Evolutionary conservation across 495 filamentous ascomycete genomes (phyloP).

Genomic region (Aspergillus saccharolyticus): DNA sequence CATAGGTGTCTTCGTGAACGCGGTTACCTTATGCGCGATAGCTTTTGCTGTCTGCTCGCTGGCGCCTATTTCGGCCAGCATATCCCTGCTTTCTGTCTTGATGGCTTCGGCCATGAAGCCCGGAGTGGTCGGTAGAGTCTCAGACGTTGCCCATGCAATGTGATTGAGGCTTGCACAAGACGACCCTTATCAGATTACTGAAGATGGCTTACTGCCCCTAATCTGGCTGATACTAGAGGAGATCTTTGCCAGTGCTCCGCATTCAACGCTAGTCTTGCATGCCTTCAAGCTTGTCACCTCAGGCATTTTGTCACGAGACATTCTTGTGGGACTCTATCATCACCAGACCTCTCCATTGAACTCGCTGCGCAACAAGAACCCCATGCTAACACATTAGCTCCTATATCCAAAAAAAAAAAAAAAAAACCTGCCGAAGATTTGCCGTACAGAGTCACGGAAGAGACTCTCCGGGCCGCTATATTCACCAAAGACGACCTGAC

Average conservation of each 20-base stretch:
- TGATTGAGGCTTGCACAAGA: slow-evolving; percentile 4
- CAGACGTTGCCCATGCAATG: background rate
- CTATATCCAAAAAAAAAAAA: slow-evolving; percentile 31
- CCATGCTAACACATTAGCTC: background rate
- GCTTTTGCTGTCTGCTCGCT: background rate
- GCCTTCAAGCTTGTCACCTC: slow-evolving; percentile 9
- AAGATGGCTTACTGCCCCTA: background rate
- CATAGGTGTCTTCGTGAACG: background rate
- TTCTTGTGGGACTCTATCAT: slow-evolving; percentile 14
- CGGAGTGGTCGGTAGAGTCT: background rate
- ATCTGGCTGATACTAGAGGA: slow-evolving; percentile 1
- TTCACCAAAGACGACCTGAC: slow-evolving; percentile 40
- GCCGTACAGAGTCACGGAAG: slow-evolving; percentile 38
- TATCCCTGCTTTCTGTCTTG: background rate
- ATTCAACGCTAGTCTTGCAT: slow-evolving; percentile 6
- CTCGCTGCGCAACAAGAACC: slow-evolving; percentile 15
- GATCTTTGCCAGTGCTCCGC: background rate
- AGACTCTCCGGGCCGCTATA: slow-evolving; percentile 33
- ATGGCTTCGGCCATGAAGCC: background rate
- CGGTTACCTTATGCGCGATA: background rate
- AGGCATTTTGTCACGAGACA: slow-evolving; percentile 13
- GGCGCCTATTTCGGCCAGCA: background rate
- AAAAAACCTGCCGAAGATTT: slow-evolving; percentile 31
- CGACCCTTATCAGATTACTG: background rate
- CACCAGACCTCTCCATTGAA: slow-evolving; percentile 13